These are phyloP conservation scores for Chaetoceros tenuissimus DNA, from an alignment of 108 stramenopile species.

Conservation along the genomic window DNA sequence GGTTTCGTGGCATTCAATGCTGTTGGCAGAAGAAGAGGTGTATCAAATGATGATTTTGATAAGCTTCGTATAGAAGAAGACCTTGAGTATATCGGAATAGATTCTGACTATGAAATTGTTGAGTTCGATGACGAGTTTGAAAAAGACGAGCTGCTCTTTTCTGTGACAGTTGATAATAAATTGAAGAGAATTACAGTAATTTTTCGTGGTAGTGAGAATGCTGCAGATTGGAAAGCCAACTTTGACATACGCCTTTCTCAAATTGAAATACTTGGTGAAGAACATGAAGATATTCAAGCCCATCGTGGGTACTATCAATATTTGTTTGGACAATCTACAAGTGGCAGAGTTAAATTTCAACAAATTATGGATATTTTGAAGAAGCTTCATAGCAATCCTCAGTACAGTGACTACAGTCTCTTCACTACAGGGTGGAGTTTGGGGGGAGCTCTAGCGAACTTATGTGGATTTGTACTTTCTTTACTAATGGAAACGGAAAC, in stretches of 20 bases:
- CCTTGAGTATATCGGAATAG: too few relatives aligned
- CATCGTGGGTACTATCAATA: background rate
- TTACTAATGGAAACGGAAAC: background rate
- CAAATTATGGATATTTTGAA: background rate
- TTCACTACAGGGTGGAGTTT: conserved; percentile 23
- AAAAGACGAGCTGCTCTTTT: background rate
- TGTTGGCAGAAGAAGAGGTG: too few relatives aligned
- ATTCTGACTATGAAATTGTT: too few relatives aligned
- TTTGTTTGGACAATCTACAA: background rate
- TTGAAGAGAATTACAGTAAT: background rate
- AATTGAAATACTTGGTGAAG: background rate
- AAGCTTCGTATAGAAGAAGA: too few relatives aligned
- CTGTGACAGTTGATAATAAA: background rate
- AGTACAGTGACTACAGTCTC: background rate
- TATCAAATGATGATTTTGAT: too few relatives aligned
- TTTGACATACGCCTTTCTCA: background rate
- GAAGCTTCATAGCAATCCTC: background rate
- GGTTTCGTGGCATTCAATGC: too few relatives aligned
- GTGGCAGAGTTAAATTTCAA: background rate
- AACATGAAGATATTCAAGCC: background rate
- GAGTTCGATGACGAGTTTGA: background rate
- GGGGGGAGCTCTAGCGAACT: conserved; percentile 34
- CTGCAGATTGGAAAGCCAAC: background rate
- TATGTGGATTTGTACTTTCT: conserved; percentile 31
- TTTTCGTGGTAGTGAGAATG: background rate